Base-by-base conservation (phyloP, 1,139 yeast species). In the Magnusiomyces ingens region DNA sequence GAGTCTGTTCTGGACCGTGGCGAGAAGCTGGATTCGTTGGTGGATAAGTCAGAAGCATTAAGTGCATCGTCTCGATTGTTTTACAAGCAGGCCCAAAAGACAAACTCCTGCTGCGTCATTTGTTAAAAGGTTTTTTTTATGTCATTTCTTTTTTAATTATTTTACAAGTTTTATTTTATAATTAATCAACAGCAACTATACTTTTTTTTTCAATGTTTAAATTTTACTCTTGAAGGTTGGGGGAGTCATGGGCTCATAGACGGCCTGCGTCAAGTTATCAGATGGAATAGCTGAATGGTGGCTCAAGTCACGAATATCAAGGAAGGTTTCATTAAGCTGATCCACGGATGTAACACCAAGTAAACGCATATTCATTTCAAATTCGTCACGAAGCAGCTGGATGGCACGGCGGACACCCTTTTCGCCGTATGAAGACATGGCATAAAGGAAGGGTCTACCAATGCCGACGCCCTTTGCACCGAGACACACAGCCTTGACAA, bases 81-180 rank as follows among this genome's bases (percentile, higher is more conserved):
- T 69, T 93, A 93, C 75, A 90, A 89, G 69, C 97, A 93, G 71
- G 99, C 99, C 41, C 90, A 91, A 76, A 90, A 89, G 80, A 90
- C 98, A 48, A 93, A 93, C 73, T 88, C 96, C 26, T 93, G 99
- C 74, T 94, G 99, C 75, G 77, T 85, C 21, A 78, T 91, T 61
- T 80, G 85, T 78, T 89, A 61, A 60, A 45, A 26, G 32, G 32
- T 26, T 26, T 26, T 26, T 8, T 26, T 26, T 26, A 5, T 26
- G 4, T 26, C 8, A 5, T 26, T 8, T 26, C 32, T 26, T n/a
- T 37, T 37, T n/a, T 12, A 37, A 37, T 37, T 5, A 37, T 37
- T 37, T 37, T 37, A n/a, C 15, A 37, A 3, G 5, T 37, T 37
- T 37, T 37, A 5, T 17, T 41, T 41, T 41, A 4, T 4, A 26